A percentile compares a stretch with the other conserved stretches of the same genome.
Evolutionary conservation across 179 eudicot species (phyloP).

Genomic region (Actinidia chinensis): DNA sequence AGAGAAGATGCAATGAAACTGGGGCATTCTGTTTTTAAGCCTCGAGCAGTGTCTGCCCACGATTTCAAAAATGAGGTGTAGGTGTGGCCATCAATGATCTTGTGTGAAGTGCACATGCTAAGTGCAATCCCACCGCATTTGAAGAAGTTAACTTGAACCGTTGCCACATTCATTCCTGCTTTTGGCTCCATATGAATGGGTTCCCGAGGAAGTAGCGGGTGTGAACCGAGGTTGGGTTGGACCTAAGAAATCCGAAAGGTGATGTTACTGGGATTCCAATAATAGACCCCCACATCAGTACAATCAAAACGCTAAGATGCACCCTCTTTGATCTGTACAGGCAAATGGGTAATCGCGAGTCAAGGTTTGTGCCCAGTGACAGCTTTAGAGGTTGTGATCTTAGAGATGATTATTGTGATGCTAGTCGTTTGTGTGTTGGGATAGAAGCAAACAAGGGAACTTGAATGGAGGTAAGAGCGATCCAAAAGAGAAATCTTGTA

Average conservation of each 20-base stretch:
- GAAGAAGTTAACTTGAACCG: conserved; percentile 24
- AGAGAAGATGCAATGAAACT: conserved; percentile 16
- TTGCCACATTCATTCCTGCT: conserved; percentile 2
- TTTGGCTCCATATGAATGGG: background rate
- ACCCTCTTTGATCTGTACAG: too few relatives aligned
- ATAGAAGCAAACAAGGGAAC: conserved; percentile 24
- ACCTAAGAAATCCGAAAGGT: background rate
- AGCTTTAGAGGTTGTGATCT: background rate
- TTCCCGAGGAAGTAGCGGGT: conserved; percentile 5
- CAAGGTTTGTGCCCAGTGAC: too few relatives aligned
- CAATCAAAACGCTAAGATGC: too few relatives aligned
- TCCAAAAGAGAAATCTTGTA: conserved; percentile 25
- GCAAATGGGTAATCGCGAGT: too few relatives aligned
- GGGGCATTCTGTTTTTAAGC: background rate
- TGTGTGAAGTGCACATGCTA: conserved; percentile 15
- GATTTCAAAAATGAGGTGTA: conserved; percentile 12
- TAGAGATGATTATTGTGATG: too few relatives aligned
- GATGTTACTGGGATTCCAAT: too few relatives aligned
- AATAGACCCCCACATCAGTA: too few relatives aligned
- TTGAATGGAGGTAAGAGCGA: conserved; percentile 9
- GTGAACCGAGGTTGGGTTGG: conserved; percentile 4
- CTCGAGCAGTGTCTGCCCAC: conserved; percentile 18
- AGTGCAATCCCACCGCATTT: conserved; percentile 22
- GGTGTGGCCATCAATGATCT: conserved; percentile 16
- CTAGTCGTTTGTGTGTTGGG: background rate